A percentile compares a stretch with the other conserved stretches of the same genome.
phyloP scores from a whole-genome alignment of 2,329 filamentous ascomycete species.

The Allantophomopsis lycopodina region DNA sequence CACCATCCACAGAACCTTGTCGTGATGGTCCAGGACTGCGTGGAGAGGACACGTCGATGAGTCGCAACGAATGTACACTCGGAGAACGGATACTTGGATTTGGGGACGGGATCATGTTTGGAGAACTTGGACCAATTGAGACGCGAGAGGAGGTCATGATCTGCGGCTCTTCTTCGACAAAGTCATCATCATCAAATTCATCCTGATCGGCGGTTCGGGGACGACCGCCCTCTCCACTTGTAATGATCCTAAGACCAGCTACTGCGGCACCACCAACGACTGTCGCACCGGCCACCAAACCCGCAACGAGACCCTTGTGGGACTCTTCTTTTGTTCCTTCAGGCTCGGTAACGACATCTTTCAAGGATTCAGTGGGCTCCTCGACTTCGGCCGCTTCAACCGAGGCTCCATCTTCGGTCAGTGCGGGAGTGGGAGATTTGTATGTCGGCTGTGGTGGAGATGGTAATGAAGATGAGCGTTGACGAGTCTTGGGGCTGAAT shows the following conservation, averaged over 20 bases:
- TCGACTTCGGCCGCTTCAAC: too few relatives aligned
- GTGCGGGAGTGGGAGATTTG: neutral
- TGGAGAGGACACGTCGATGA: constrained; percentile 16
- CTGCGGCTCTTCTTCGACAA: constrained; percentile 16
- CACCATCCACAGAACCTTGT: constrained; percentile 8
- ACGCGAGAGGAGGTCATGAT: constrained; percentile 20
- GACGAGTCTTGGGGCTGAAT: constrained; percentile 12
- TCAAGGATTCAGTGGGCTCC: too few relatives aligned
- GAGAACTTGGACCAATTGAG: constrained; percentile 13
- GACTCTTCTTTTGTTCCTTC: too few relatives aligned
- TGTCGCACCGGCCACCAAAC: constrained; percentile 7
- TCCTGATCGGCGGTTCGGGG: constrained; percentile 6
- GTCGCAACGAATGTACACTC: constrained; percentile 17
- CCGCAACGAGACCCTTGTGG: neutral
- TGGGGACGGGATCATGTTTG: constrained; percentile 4
- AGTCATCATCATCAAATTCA: constrained; percentile 9
- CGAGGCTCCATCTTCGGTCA: too few relatives aligned
- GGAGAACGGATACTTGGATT: constrained; percentile 12
- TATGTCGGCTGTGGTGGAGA: constrained; percentile 4
- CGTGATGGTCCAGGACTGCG: constrained; percentile 11
- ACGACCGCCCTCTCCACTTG: constrained; percentile 6
- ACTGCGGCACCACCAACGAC: constrained; percentile 9
- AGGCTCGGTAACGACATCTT: too few relatives aligned
- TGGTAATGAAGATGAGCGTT: constrained; percentile 16
- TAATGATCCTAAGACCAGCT: constrained; percentile 8